These are phyloP conservation scores for Seminavis robusta DNA, from an alignment of 108 stramenopile species.

Conservation along the genomic window DNA sequence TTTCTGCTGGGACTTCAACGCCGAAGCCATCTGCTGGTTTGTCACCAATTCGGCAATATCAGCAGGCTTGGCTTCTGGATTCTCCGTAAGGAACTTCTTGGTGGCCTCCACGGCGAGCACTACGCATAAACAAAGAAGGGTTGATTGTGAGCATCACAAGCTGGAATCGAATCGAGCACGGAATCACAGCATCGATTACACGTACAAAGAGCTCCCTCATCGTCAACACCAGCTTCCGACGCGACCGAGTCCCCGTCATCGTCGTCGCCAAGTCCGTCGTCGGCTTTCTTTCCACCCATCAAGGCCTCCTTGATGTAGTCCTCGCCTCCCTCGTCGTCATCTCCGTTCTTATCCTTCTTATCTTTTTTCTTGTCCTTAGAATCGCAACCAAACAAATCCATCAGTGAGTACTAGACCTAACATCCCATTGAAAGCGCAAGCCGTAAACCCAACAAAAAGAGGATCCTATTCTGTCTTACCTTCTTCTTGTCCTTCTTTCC, in stretches of 20 bases:
- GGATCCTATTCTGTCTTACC: slow-evolving; percentile 41
- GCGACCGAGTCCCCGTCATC: slow-evolving; percentile 41
- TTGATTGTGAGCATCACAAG: background rate
- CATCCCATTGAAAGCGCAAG: too few relatives aligned
- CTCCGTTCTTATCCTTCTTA: slow-evolving; percentile 17
- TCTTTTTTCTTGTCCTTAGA: slow-evolving; percentile 32
- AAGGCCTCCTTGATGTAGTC: slow-evolving; percentile 62
- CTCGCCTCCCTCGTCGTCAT: slow-evolving; percentile 47
- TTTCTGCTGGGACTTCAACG: slow-evolving; percentile 87
- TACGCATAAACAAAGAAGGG: slow-evolving; percentile 4
- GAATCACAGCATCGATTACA: background rate
- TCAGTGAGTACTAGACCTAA: too few relatives aligned
- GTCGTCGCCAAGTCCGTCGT: slow-evolving; percentile 32
- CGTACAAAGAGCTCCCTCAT: slow-evolving; percentile 75
- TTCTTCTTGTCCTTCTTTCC: slow-evolving; percentile 58
- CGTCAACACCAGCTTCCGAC: slow-evolving; percentile 68
- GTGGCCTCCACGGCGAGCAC: slow-evolving; percentile 79
- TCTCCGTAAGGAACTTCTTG: slow-evolving; percentile 63
- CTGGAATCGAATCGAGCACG: background rate
- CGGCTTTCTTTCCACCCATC: slow-evolving; percentile 47
- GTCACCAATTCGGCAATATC: slow-evolving; percentile 71
- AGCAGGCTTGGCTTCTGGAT: slow-evolving; percentile 62
- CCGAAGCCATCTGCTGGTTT: slow-evolving; percentile 94
- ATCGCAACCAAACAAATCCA: too few relatives aligned
- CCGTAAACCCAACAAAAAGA: too few relatives aligned